Base-by-base conservation (phyloP, 1,284 basidiomycete species). In the Marasmius tenuissimus region DNA sequence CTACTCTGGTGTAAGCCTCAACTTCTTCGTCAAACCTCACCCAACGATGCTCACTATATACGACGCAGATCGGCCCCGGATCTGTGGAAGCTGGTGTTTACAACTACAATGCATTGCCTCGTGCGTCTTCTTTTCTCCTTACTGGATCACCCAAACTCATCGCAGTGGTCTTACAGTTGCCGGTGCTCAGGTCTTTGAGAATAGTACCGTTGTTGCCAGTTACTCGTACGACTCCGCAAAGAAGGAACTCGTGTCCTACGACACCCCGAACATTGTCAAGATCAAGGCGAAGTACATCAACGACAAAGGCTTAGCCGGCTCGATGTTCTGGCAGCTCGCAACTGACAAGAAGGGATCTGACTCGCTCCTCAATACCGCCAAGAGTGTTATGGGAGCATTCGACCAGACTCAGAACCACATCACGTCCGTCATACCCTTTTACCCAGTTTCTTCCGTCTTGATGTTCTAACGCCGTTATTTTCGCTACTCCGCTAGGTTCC, bases 261-360 rank as follows among this genome's bases (percentile, higher is more conserved):
- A 98, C 70, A 89, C 87, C 0, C 90, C 89, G 2, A 76, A 85
- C 64, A 88, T 94, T 65, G 87, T 87, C 47, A 77, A 75, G 35
- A 74, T 85, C 66, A 98, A 98, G 77, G 86, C 89, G 2, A 79
- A 89, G 61, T 97, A 94, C 69, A 86, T 94, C 66, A 76, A 78
- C 54, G 72, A 78, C 22, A 82, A 87, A 22, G 82, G 84, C 4
- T 79, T 94, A 42, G 89, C 83, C 16, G 92, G 92, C 1, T 84
- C 85, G 45, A 92, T 93, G 91, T 93, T 87, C 76, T 94, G 91
- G 91, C 40, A 88, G 80, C 78, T 91, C 10, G 88, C 87, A 10
- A 84, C 82, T 5, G 89, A 91, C 70, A 88, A 85, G 71, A 76
- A 75, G 4, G 86, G 85, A 49, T 61, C 76, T 0, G 76, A 79